Evolutionary conservation across 768 basidiomycete genomes (phyloP).

Genomic region (Austroboletus festivus): DNA sequence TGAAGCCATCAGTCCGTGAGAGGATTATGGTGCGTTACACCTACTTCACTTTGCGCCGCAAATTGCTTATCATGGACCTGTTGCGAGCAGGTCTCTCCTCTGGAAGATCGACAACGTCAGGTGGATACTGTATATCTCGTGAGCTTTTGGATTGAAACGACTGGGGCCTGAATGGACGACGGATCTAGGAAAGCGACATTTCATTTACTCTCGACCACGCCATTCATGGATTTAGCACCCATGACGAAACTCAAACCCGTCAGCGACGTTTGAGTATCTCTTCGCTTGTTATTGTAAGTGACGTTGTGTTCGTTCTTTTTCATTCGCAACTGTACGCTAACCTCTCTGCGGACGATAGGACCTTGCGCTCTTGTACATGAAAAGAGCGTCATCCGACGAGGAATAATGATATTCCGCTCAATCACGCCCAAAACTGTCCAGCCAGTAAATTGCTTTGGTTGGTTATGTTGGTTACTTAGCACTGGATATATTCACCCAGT

Average conservation of each 20-base stretch:
- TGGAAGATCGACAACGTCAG: slow-evolving; percentile 12
- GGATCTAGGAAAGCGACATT: slow-evolving; percentile 9
- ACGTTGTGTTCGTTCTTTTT: background rate
- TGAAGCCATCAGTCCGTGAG: slow-evolving; percentile 21
- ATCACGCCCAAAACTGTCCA: too few species aligned
- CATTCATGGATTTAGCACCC: slow-evolving; percentile 1
- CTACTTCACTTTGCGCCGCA: slow-evolving; percentile 2
- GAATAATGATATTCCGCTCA: too few species aligned
- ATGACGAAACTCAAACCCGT: background rate
- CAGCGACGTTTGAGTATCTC: slow-evolving; percentile 16
- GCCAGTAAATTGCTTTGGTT: background rate
- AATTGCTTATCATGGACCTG: background rate
- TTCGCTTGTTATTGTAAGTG: slow-evolving; percentile 26
- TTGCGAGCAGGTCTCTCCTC: slow-evolving; percentile 9
- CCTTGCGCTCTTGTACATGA: slow-evolving; percentile 18
- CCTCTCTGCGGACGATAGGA: slow-evolving; percentile 20
- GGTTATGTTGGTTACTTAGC: background rate
- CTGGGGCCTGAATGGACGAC: background rate
- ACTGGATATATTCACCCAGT: too few species aligned
- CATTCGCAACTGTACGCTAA: slow-evolving; percentile 1
- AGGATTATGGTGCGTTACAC: slow-evolving; percentile 21
- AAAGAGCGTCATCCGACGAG: slow-evolving; percentile 2
- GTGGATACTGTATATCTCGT: too few species aligned
- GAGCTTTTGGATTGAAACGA: too few species aligned
- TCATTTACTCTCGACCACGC: slow-evolving; percentile 1